Percentiles rank a stretch among this genome's conserved stretches.
Evolutionary conservation across 768 basidiomycete species (phyloP).

Genomic region (Hericium erinaceus): DNA sequence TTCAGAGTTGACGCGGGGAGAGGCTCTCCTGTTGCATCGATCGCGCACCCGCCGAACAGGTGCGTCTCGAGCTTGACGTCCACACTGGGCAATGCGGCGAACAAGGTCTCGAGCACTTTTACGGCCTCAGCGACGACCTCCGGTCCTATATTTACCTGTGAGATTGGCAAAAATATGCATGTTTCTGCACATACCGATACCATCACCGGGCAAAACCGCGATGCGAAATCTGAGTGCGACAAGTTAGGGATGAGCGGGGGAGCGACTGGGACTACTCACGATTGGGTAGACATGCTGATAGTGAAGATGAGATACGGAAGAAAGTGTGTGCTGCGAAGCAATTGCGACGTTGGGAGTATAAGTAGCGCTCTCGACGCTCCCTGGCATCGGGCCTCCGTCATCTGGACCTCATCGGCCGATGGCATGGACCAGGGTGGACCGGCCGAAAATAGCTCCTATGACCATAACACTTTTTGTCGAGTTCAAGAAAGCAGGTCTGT

Average conservation of each 20-base stretch:
- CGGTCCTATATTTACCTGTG: constrained; percentile 49
- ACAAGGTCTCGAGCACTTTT: constrained; percentile 68
- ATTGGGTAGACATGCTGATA: constrained; percentile 7
- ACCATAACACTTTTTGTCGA: no score
- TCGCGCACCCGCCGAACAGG: constrained; percentile 87
- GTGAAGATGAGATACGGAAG: no score
- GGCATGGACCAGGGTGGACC: neutral
- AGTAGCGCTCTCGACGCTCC: no score
- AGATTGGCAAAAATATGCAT: neutral
- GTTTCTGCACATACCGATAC: constrained; percentile 62
- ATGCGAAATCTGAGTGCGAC: constrained; percentile 61
- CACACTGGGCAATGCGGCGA: constrained; percentile 50
- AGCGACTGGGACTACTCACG: constrained; percentile 12
- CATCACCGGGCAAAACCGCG: constrained; percentile 90
- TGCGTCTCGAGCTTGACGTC: constrained; percentile 67
- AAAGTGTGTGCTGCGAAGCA: no score
- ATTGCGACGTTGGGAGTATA: no score
- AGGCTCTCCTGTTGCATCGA: constrained; percentile 81
- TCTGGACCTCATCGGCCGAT: neutral
- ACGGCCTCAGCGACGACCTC: constrained; percentile 84
- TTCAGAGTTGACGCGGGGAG: constrained; percentile 77
- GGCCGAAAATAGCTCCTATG: neutral
- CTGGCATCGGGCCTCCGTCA: neutral
- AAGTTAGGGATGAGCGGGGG: neutral
- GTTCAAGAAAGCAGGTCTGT: no score